Evolutionary conservation across 495 filamentous ascomycete genomes (phyloP).

Genomic region (Aspergillus affinis): DNA sequence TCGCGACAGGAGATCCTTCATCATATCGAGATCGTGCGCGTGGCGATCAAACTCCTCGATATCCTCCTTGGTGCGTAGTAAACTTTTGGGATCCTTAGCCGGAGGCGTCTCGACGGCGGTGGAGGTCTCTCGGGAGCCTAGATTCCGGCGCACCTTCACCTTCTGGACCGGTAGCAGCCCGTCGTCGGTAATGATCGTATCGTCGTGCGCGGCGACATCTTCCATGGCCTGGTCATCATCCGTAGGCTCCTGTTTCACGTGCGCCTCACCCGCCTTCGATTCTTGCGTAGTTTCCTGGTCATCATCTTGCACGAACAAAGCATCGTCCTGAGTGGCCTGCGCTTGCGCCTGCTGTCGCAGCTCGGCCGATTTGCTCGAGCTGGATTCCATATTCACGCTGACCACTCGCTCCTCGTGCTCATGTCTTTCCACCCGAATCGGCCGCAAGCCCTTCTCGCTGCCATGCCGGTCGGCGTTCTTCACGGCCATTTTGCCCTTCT

Average conservation of each 20-base stretch:
- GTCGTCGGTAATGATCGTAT: conserved; percentile 31
- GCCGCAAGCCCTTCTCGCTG: conserved; percentile 36
- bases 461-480: conserved; percentile 13
- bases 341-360: conserved; percentile 38
- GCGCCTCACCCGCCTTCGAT: conserved; percentile 19
- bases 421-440: conserved; percentile 49
- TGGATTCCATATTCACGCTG: conserved; percentile 54
- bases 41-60: conserved; percentile 49
- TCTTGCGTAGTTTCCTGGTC: conserved; percentile 20
- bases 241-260: conserved; percentile 46
- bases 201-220: conserved; percentile 33
- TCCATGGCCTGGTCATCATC: conserved; percentile 43
- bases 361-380: conserved; percentile 44
- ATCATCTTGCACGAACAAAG: conserved; percentile 31
- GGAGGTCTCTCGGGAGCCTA: conserved; percentile 22
- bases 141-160: conserved; percentile 40
- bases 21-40: conserved; percentile 36
- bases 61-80: conserved; percentile 46
- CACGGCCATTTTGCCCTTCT: conserved; percentile 40
- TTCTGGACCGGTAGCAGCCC: conserved; percentile 38
- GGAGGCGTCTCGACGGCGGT: conserved; percentile 13
- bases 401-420: conserved; percentile 51
- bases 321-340: conserved; percentile 30
- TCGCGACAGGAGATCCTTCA: conserved; percentile 37
- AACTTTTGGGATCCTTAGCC: conserved; percentile 35